Base-by-base conservation (phyloP, 768 basidiomycete genomes). In the Amanita fuliginea region DNA sequence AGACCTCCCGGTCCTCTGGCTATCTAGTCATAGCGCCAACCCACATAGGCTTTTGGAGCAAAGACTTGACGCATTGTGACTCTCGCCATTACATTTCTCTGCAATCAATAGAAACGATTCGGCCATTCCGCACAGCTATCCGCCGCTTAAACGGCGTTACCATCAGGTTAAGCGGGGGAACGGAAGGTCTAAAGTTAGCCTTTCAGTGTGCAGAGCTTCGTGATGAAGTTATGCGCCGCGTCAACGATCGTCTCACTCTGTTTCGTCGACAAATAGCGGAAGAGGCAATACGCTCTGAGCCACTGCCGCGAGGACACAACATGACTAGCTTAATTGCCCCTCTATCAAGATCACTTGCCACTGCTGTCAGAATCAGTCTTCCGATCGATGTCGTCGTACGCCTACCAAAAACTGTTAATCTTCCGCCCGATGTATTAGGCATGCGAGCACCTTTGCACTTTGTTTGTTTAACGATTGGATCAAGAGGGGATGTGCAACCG, bases 401-500 rank as follows among this genome's bases (percentile, higher is more conserved):
- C 6, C 47, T 77, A 5, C 74, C 77, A 9, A 76, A 72, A 57
- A 66, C 67, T 14, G 70, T 78, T 53, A 78, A 75, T 55, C 50
- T 75, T n/a, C 74, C 73, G 0, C 54, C 56, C 7, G 63, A 62
- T 19, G 54, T 65, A 11, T 55, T 74, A 9, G 49, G 61, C 11
- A 58, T 47, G 8, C 46, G 59, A 41, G 60, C 64, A 6, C 59
- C 71, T 11, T 64, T 72, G 39, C 80, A 81, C 56, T 83, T 83
- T 59, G 71, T 77, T 3, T 77, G 76, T 57, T 60, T 85, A 40
- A 81, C 79, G 3, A 84, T 83, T 47, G 81, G 82, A 14, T 80
- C 77, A 11, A 65, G 82, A 59, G 79, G 78, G 4, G 78, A 82
- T 55, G 78, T 82, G 3, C 80, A 82, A 53, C 80, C 80, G 8